Conservation (phyloP, 2,329 filamentous ascomycete species). For the Teratosphaeria nubilosa region DNA sequence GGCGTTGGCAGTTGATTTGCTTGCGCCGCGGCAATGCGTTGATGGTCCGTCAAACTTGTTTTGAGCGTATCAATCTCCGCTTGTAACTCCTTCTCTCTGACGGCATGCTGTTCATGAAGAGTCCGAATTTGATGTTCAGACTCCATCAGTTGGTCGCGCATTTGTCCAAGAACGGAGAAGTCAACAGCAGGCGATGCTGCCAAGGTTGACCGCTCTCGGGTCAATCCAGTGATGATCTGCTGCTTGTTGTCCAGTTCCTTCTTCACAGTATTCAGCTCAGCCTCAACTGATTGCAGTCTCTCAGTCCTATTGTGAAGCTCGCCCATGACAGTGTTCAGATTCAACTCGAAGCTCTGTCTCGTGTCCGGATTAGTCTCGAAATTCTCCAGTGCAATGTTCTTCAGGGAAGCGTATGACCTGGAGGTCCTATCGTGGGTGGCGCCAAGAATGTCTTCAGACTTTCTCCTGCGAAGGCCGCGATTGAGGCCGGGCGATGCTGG, state of each 20-base stretch:
- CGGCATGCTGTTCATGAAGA: slow-evolving; percentile 62
- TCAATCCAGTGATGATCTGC: slow-evolving; percentile 87
- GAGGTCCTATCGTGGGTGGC: slow-evolving; percentile 70
- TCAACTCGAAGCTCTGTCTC: slow-evolving; percentile 86
- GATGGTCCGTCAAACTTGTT: slow-evolving; percentile 36
- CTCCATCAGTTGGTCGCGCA: slow-evolving; percentile 80
- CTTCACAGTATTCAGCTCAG: slow-evolving; percentile 69
- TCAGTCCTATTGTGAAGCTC: slow-evolving; percentile 81
- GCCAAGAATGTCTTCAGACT: slow-evolving; percentile 23
- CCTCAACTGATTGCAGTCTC: slow-evolving; percentile 80
- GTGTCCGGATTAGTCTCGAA: slow-evolving; percentile 73
- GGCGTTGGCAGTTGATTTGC: slow-evolving; percentile 13
- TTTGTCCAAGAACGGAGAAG: slow-evolving; percentile 76
- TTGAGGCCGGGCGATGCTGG: slow-evolving; percentile 16
- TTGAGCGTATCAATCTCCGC: slow-evolving; percentile 62
- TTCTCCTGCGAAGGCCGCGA: slow-evolving; percentile 50
- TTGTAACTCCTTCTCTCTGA: slow-evolving; percentile 64
- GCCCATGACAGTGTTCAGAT: slow-evolving; percentile 83
- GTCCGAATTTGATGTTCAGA: slow-evolving; percentile 68
- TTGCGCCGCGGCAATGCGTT: slow-evolving; percentile 8
- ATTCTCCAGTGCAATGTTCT: slow-evolving; percentile 78
- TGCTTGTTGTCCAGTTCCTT: slow-evolving; percentile 98
- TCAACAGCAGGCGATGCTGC: slow-evolving; percentile 70
- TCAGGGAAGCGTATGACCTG: slow-evolving; percentile 77
- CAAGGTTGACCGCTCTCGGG: slow-evolving; percentile 83